A percentile compares a stretch with the other conserved stretches of the same genome.
These are phyloP conservation scores for Lecanosticta acicola DNA, from an alignment of 2,329 filamentous ascomycete species.

Conservation along the genomic window DNA sequence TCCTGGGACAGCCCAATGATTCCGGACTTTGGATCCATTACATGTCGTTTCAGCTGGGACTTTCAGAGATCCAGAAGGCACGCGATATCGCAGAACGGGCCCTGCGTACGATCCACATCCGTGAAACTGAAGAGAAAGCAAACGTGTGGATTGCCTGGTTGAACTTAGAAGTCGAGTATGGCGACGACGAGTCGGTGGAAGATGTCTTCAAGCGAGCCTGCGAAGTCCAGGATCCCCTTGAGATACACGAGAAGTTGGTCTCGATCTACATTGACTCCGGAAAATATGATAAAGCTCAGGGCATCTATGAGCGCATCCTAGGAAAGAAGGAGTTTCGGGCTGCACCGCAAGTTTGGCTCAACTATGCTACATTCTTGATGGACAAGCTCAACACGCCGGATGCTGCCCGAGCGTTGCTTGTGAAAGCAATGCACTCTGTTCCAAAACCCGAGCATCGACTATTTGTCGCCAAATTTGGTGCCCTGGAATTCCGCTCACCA, in stretches of 20 bases:
- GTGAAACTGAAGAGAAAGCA: constrained; percentile 85
- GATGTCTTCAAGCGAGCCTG: constrained; percentile 87
- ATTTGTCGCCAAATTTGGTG: constrained; percentile 80
- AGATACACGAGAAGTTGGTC: constrained; percentile 81
- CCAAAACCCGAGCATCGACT: constrained; percentile 63
- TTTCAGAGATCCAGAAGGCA: constrained; percentile 82
- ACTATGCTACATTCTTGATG: constrained; percentile 92
- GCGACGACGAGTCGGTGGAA: constrained; percentile 70
- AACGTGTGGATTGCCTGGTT: constrained; percentile 94
- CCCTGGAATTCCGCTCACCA: constrained; percentile 80
- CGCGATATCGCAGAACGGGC: constrained; percentile 86
- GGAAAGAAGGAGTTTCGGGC: constrained; percentile 79
- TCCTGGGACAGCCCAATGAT: constrained; percentile 89
- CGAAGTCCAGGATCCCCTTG: constrained; percentile 86
- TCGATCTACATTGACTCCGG: constrained; percentile 93
- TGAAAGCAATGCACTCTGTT: constrained; percentile 79
- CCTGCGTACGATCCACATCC: constrained; percentile 81
- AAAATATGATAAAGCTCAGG: constrained; percentile 80
- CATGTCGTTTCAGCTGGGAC: constrained; percentile 96
- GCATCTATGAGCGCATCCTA: constrained; percentile 75
- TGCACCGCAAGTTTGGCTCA: constrained; percentile 77
- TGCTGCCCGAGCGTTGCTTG: constrained; percentile 70
- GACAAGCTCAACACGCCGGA: constrained; percentile 63
- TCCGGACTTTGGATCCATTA: constrained; percentile 92
- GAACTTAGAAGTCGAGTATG: constrained; percentile 86